Conservation (phyloP, 139 green algal species). For the Chlamydomonas schloesseri region DNA sequence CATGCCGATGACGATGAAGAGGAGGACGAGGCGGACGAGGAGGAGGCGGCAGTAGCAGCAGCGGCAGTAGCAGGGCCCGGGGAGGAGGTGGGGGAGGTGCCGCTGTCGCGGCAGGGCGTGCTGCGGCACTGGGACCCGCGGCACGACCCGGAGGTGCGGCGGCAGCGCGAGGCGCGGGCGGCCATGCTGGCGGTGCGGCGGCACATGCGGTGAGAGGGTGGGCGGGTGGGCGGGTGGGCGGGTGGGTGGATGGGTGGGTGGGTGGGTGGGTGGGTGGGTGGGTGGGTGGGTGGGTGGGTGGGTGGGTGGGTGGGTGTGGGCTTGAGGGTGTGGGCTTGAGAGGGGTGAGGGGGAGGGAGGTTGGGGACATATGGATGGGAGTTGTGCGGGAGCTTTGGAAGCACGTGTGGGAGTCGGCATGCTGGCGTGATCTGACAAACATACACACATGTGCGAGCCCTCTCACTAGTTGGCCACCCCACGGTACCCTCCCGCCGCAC, state of each 20-base stretch:
- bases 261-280: not conserved
- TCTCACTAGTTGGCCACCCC: too few relatives aligned
- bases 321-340: too few relatives aligned
- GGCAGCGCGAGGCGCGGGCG: constrained; percentile 63
- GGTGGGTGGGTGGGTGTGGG: too few relatives aligned
- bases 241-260: not conserved
- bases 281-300: too few relatives aligned
- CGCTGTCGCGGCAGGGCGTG: constrained; percentile 6
- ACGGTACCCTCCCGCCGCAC: too few relatives aligned
- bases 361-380: too few relatives aligned
- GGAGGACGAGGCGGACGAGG: constrained; percentile 4
- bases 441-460: too few relatives aligned
- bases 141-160: constrained; percentile 40
- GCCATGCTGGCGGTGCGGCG: constrained; percentile 67
- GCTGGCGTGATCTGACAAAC: too few relatives aligned
- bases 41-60: not conserved
- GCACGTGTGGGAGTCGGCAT: too few relatives aligned
- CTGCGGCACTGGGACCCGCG: constrained; percentile 45
- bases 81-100: not conserved
- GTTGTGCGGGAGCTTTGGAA: too few relatives aligned
- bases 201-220: constrained; percentile 49
- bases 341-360: too few relatives aligned
- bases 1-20: constrained; percentile 16
- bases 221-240: not conserved
- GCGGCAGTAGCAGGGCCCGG: not conserved